Evolutionary conservation across 2,329 filamentous ascomycete genomes (phyloP).

Genomic region (Penicillium polonicum): DNA sequence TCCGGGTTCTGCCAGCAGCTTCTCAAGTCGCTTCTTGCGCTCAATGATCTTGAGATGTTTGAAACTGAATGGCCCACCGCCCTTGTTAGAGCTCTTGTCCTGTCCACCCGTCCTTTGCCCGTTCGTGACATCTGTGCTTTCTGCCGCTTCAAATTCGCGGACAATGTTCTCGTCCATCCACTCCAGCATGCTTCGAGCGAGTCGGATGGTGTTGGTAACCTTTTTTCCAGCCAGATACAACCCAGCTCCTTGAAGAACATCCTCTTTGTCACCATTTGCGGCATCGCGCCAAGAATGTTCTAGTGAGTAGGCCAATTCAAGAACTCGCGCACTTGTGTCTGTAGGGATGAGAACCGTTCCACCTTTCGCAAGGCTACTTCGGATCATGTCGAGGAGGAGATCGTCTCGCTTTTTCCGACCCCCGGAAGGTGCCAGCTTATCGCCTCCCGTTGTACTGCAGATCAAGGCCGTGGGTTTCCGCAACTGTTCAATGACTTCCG

Average conservation of each 20-base stretch:
- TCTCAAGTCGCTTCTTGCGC: constrained; percentile 74
- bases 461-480: constrained; percentile 91
- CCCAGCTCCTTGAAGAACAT: constrained; percentile 51
- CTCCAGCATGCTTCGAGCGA: constrained; percentile 92
- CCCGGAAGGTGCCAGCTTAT: constrained; percentile 67
- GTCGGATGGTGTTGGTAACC: constrained; percentile 82
- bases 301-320: constrained; percentile 87
- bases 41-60: constrained; percentile 81
- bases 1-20: constrained; percentile 56
- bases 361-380: constrained; percentile 73
- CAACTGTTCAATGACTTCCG: constrained; percentile 89
- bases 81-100: constrained; percentile 43
- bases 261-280: constrained; percentile 52
- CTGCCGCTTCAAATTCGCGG: constrained; percentile 76
- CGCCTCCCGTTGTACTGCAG: constrained; percentile 81
- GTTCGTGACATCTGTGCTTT: constrained; percentile 40
- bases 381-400: constrained; percentile 75
- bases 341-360: constrained; percentile 92
- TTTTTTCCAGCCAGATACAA: constrained; percentile 85
- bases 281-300: constrained; percentile 86
- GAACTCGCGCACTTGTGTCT: constrained; percentile 89
- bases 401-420: constrained; percentile 82
- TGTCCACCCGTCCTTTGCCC: constrained; percentile 39
- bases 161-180: constrained; percentile 99
- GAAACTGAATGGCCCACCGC: constrained; percentile 81